Percentiles rank a stretch among this genome's conserved stretches.
These are phyloP conservation scores for Nemania diffusa DNA, from an alignment of 2,329 filamentous ascomycete genomes.

Conservation along the genomic window DNA sequence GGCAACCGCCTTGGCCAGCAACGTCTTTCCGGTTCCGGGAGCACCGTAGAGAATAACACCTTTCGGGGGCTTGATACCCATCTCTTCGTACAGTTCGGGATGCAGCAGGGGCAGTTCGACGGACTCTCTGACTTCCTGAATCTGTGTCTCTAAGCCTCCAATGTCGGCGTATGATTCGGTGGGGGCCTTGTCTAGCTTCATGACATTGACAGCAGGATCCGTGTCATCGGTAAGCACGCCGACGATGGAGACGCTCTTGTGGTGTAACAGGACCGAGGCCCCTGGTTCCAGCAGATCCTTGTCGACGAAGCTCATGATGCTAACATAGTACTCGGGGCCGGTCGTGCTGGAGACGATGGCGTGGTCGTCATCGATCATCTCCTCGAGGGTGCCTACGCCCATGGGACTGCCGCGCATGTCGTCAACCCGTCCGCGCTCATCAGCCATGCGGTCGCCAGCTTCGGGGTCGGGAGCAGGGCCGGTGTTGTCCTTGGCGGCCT, in stretches of 20 bases:
- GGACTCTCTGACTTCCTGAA: slow-evolving; percentile 97
- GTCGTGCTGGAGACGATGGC: slow-evolving; percentile 98
- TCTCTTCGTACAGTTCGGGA: slow-evolving; percentile 98
- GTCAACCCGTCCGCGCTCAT: slow-evolving; percentile 93
- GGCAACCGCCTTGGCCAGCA: slow-evolving; percentile 95
- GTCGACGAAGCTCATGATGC: slow-evolving; percentile 99
- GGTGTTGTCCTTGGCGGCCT: slow-evolving; percentile 77
- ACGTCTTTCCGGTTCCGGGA: slow-evolving; percentile 95
- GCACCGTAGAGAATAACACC: slow-evolving; percentile 98
- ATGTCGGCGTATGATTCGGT: slow-evolving; percentile 99
- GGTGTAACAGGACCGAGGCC: slow-evolving; percentile 92
- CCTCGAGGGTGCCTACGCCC: slow-evolving; percentile 96
- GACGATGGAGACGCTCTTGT: slow-evolving; percentile 98
- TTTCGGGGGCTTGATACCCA: slow-evolving; percentile 99
- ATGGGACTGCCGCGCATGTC: slow-evolving; percentile 99
- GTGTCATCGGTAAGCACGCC: slow-evolving; percentile 96
- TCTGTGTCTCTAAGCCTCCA: slow-evolving; percentile 92
- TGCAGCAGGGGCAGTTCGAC: slow-evolving; percentile 95
- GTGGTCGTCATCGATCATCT: slow-evolving; percentile 99
- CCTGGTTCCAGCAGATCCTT: slow-evolving; percentile 98
- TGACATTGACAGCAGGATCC: slow-evolving; percentile 94
- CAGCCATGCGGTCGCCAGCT: slow-evolving; percentile 85
- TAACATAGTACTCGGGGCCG: slow-evolving; percentile 98
- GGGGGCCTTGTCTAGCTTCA: slow-evolving; percentile 99
- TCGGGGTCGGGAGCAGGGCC: slow-evolving; percentile 76